Conservation (phyloP, 2,329 filamentous ascomycete genomes). For the Penicillium capsulatum region DNA sequence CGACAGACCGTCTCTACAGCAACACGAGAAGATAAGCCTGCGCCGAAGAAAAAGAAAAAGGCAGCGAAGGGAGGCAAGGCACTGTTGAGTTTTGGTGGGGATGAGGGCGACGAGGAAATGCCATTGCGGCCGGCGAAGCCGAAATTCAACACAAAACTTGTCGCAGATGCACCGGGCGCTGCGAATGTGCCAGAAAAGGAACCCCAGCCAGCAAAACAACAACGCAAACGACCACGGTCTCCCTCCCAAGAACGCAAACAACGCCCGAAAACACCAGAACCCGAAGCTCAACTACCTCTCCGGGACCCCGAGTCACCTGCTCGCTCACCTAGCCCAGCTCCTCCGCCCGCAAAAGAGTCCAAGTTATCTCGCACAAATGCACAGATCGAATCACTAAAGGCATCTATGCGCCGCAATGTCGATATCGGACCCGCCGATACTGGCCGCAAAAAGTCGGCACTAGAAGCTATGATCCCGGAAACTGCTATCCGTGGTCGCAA, state of each 20-base stretch:
- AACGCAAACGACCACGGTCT: constrained; percentile 28
- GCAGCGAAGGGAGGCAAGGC: constrained; percentile 42
- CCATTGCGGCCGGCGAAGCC: constrained; percentile 41
- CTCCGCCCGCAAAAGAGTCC: constrained; percentile 33
- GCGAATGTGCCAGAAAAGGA: constrained; percentile 11
- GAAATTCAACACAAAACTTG: constrained; percentile 47
- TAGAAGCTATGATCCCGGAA: constrained; percentile 48
- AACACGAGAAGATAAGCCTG: constrained; percentile 24
- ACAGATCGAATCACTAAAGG: constrained; percentile 44
- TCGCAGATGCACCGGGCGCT: constrained; percentile 31
- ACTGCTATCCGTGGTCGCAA: constrained; percentile 46
- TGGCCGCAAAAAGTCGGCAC: constrained; percentile 42
- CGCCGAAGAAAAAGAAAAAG: constrained; percentile 42
- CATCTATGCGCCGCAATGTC: constrained; percentile 46
- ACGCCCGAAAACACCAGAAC: constrained; percentile 39
- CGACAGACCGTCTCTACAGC: constrained; percentile 35
- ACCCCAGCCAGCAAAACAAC: constrained; percentile 12
- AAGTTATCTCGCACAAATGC: constrained; percentile 42
- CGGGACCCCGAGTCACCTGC: constrained; percentile 42
- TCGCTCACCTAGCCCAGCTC: constrained; percentile 26
- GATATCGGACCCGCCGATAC: constrained; percentile 31
- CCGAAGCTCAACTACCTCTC: constrained; percentile 43
- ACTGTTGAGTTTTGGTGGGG: constrained; percentile 46
- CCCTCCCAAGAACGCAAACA: constrained; percentile 29
- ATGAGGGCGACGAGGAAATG: constrained; percentile 39